phyloP scores from a whole-genome alignment of 352 stramenopile species.

The Globisporangium viniferum region DNA sequence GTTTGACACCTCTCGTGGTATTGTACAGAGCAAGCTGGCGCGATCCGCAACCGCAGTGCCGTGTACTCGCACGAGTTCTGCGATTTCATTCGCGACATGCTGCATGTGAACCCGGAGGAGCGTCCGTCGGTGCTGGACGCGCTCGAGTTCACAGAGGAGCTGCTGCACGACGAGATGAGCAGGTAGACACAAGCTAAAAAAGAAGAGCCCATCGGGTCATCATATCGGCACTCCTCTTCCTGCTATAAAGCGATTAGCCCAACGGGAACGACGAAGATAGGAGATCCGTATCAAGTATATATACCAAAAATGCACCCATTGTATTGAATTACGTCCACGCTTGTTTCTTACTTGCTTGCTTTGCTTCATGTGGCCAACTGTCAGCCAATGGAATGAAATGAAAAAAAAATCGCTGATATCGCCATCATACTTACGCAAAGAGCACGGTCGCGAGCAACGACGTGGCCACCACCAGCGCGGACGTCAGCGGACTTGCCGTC shows the following conservation, averaged over 20 bases:
- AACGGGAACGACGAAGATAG: neutral
- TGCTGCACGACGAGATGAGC: slow-evolving; percentile 66
- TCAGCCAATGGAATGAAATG: neutral
- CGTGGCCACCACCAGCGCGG: slow-evolving; percentile 21
- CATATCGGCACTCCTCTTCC: neutral
- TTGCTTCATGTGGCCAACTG: neutral
- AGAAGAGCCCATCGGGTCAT: neutral
- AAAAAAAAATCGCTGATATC: neutral
- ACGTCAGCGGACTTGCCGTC: slow-evolving; percentile 14
- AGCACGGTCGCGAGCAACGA: slow-evolving; percentile 29
- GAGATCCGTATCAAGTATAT: neutral
- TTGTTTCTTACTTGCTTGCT: neutral
- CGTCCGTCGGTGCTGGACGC: slow-evolving; percentile 73
- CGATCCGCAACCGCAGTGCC: slow-evolving; percentile 58
- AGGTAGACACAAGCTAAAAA: slow-evolving; percentile 19
- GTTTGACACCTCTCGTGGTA: neutral
- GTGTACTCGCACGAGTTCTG: slow-evolving; percentile 80
- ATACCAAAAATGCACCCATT: slow-evolving; percentile 7
- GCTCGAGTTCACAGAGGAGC: slow-evolving; percentile 78
- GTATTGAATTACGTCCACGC: neutral
- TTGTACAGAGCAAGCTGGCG: slow-evolving; percentile 52
- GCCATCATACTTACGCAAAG: neutral
- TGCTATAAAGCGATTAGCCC: neutral
- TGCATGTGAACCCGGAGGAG: slow-evolving; percentile 80
- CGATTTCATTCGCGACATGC: slow-evolving; percentile 87